Conservation (phyloP, 352 stramenopile genomes). For the Phytophthora megakarya region DNA sequence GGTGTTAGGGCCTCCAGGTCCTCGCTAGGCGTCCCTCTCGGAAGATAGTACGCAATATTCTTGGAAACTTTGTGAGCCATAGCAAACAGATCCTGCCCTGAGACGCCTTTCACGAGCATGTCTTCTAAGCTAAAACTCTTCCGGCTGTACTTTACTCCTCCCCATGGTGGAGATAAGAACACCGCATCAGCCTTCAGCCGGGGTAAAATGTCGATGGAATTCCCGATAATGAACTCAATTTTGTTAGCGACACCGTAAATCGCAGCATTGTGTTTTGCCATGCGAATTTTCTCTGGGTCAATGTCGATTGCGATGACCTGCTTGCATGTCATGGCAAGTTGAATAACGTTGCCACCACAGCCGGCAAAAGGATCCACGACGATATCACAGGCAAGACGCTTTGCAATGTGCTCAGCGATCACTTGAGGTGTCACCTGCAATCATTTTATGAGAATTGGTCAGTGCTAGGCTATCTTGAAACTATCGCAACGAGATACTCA, state of each 20-base stretch:
- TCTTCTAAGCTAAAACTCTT: constrained; percentile 61
- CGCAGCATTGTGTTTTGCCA: constrained; percentile 89
- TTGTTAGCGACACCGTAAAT: constrained; percentile 91
- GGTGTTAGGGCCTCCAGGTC: constrained; percentile 62
- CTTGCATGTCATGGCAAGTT: constrained; percentile 88
- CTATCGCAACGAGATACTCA: constrained; percentile 23
- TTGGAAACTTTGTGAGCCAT: constrained; percentile 58
- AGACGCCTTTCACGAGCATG: constrained; percentile 67
- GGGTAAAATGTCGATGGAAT: constrained; percentile 83
- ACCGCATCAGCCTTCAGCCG: constrained; percentile 82
- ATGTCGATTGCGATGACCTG: constrained; percentile 94
- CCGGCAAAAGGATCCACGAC: constrained; percentile 93
- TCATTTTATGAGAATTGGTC: not conserved
- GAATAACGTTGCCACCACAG: constrained; percentile 94
- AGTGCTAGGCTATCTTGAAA: not conserved
- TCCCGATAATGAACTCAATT: constrained; percentile 92
- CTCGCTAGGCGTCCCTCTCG: constrained; percentile 58
- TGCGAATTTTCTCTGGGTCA: constrained; percentile 88
- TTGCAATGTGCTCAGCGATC: constrained; percentile 88
- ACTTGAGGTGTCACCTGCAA: constrained; percentile 88
- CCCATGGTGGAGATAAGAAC: constrained; percentile 93
- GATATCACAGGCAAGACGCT: constrained; percentile 78
- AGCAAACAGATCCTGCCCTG: constrained; percentile 68
- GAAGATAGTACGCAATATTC: constrained; percentile 88
- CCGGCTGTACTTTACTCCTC: constrained; percentile 77